Conservation (phyloP, 495 filamentous ascomycete species). For the Penicillium bialowiezense region DNA sequence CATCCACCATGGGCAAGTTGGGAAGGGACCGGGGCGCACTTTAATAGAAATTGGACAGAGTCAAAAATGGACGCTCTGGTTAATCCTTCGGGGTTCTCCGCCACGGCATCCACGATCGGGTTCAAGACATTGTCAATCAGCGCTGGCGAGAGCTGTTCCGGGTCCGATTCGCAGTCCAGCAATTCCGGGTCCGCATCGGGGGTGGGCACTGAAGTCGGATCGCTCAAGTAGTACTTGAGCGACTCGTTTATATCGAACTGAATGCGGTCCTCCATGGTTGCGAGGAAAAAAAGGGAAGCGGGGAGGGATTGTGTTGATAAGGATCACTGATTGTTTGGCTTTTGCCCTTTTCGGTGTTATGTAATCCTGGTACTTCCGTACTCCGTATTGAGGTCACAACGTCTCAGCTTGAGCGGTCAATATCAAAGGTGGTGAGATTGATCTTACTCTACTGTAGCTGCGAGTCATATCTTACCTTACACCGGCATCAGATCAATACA, state of each 20-base stretch:
- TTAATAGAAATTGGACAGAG: slow-evolving; percentile 90
- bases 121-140: slow-evolving; percentile 84
- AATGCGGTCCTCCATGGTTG: slow-evolving; percentile 69
- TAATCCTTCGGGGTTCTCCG: slow-evolving; percentile 86
- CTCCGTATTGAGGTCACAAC: too few relatives aligned
- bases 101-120: slow-evolving; percentile 89
- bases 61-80: slow-evolving; percentile 76
- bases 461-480: too few relatives aligned
- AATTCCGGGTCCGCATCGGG: slow-evolving; percentile 82
- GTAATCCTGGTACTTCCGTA: too few relatives aligned
- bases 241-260: slow-evolving; percentile 94
- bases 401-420: too few relatives aligned
- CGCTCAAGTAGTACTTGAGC: slow-evolving; percentile 91
- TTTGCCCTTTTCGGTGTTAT: slow-evolving; percentile 21
- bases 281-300: slow-evolving; percentile 12
- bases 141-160: slow-evolving; percentile 71
- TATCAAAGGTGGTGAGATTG: too few relatives aligned
- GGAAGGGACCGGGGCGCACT: slow-evolving; percentile 77
- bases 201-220: slow-evolving; percentile 79
- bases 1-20: slow-evolving; percentile 34
- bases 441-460: too few relatives aligned
- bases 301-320: slow-evolving; percentile 23
- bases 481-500: too few relatives aligned
- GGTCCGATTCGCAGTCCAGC: slow-evolving; percentile 87
- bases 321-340: slow-evolving; percentile 24